phyloP scores from a whole-genome alignment of 164 flowering plant genomes.

The Annona cherimola region DNA sequence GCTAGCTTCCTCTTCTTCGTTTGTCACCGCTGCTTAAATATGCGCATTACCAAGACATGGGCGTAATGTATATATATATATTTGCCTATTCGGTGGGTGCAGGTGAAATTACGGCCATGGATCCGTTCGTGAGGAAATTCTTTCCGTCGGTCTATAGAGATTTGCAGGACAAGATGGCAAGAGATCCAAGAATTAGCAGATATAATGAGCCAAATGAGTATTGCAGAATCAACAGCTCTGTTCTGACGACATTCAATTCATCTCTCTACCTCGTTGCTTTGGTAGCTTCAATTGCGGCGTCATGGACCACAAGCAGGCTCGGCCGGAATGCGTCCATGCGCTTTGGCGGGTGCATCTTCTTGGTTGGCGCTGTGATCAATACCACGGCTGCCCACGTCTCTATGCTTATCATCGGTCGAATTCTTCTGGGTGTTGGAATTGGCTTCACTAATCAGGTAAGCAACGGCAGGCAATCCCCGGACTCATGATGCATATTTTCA shows the following conservation, averaged over 20 bases:
- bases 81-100: too few species aligned
- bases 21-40: too few species aligned
- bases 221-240: constrained; percentile 55
- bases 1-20: too few species aligned
- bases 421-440: constrained; percentile 63
- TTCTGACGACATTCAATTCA: constrained; percentile 58
- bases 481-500: too few species aligned
- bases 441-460: constrained; percentile 75
- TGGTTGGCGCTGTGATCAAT: constrained; percentile 53
- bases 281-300: constrained; percentile 37
- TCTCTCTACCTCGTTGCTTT: constrained; percentile 67
- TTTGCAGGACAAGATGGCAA: constrained; percentile 22
- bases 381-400: constrained; percentile 43
- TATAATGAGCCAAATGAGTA: constrained; percentile 42
- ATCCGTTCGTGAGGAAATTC: constrained; percentile 45
- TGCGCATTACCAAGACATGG: too few species aligned
- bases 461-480: too few species aligned
- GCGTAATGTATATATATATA: too few species aligned
- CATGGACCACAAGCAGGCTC: constrained; percentile 33
- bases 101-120: constrained; percentile 80
- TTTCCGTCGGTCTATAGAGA: constrained; percentile 53
- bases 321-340: constrained; percentile 60
- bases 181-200: too few species aligned
- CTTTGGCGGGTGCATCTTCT: constrained; percentile 53
- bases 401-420: constrained; percentile 71